Percentiles rank a stretch among this genome's conserved stretches.
These are phyloP conservation scores for Lichtheimia ornata DNA, from an alignment of 371 early-diverging fungal species.

Conservation along the genomic window DNA sequence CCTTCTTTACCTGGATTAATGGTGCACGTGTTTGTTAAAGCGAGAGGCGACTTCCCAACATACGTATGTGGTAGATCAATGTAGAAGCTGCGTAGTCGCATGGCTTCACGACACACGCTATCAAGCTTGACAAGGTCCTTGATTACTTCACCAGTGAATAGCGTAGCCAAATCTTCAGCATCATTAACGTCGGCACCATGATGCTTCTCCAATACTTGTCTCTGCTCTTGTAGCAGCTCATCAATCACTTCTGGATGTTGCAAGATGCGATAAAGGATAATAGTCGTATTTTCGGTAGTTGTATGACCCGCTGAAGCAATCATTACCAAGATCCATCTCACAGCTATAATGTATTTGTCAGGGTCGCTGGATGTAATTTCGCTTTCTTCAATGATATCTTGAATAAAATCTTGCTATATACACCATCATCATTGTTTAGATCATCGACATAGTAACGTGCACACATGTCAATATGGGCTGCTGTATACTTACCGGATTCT, in stretches of 20 bases:
- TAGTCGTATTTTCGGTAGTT: constrained; percentile 30
- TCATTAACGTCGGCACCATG: constrained; percentile 10
- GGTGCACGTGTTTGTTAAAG: constrained; percentile 19
- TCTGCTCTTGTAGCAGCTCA: constrained; percentile 42
- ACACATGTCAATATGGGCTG: not conserved
- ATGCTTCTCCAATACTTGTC: constrained; percentile 20
- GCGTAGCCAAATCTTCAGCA: constrained; percentile 24
- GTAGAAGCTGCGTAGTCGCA: constrained; percentile 26
- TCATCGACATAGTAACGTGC: not conserved
- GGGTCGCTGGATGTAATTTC: not conserved
- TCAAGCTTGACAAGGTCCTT: constrained; percentile 47
- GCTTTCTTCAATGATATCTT: constrained; percentile 15
- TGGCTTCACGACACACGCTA: constrained; percentile 48
- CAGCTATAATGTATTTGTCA: not conserved
- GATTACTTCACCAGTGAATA: constrained; percentile 28
- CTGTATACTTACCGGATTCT: not conserved
- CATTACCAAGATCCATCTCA: constrained; percentile 19
- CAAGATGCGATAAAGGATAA: constrained; percentile 39
- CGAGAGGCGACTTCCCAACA: constrained; percentile 20
- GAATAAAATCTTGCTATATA: constrained; percentile 19
- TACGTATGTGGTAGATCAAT: constrained; percentile 30
- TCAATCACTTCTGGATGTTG: constrained; percentile 38
- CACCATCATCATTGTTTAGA: not conserved
- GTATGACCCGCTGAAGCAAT: constrained; percentile 42
- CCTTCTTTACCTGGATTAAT: constrained; percentile 40